phyloP scores from a whole-genome alignment of 73 alveolate genomes.

The Paramecium sonneborni region DNA sequence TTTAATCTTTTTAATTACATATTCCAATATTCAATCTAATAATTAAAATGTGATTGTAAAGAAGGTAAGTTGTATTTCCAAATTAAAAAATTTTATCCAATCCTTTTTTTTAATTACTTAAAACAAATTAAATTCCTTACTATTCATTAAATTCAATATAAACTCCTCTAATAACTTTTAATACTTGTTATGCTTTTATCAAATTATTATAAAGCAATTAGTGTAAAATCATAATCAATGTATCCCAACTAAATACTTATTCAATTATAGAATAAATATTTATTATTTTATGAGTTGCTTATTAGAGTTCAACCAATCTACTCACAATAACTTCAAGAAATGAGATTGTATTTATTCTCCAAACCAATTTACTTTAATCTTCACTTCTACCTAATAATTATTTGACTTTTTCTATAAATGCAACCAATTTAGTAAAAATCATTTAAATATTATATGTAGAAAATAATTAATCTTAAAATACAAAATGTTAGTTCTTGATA shows the following conservation, averaged over 20 bases:
- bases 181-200: conserved; percentile 11
- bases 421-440: neutral
- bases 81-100: neutral
- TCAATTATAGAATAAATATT: neutral
- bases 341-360: conserved; percentile 39
- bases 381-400: neutral
- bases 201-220: neutral
- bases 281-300: neutral
- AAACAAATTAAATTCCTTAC: neutral
- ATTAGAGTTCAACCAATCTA: neutral
- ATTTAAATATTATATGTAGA: conserved; percentile 14
- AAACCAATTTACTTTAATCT: neutral
- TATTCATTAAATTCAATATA: conserved; percentile 50
- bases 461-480: neutral
- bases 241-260: conserved; percentile 12
- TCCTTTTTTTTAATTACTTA: neutral
- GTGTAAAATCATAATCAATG: neutral
- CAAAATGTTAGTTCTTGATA: neutral
- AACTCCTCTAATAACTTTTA: conserved; percentile 35
- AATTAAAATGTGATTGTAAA: neutral
- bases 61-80: neutral
- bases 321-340: conserved; percentile 39
- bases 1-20: neutral
- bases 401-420: neutral
- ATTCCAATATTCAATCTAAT: neutral